phyloP scores from a whole-genome alignment of 129 eudicot species.

The Ambrosia artemisiifolia region DNA sequence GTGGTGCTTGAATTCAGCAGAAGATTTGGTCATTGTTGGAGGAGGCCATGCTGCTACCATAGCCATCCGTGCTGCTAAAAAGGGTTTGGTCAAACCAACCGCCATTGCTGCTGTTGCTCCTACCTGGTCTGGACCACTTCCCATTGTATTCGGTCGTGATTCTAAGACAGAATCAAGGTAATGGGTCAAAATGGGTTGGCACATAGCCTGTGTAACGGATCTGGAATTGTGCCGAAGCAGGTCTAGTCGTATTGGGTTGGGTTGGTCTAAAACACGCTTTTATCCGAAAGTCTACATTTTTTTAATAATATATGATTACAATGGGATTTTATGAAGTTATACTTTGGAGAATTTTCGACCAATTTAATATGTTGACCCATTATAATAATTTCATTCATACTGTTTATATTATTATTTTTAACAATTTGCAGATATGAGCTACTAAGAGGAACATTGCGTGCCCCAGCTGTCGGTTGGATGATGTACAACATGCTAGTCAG shows the following conservation, averaged over 20 bases:
- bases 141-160: constrained; percentile 94
- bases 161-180: constrained; percentile 84
- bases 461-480: constrained; percentile 98
- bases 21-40: constrained; percentile 75
- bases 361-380: not conserved
- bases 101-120: constrained; percentile 93
- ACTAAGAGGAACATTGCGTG: constrained; percentile 79
- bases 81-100: constrained; percentile 75
- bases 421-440: constrained; percentile 59
- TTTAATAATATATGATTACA: not conserved
- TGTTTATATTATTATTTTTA: constrained; percentile 5
- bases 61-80: constrained; percentile 85
- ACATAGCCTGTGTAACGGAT: not conserved
- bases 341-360: not conserved
- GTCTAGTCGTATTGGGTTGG: not conserved
- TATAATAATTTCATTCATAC: not conserved
- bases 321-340: not conserved
- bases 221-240: not conserved
- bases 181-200: constrained; percentile 11
- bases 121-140: constrained; percentile 99
- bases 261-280: not conserved
- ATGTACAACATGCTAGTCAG: constrained; percentile 88
- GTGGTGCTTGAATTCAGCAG: constrained; percentile 25
- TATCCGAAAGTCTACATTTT: not conserved
- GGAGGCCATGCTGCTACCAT: constrained; percentile 99